Evolutionary conservation across 768 basidiomycete species (phyloP).

Genomic region (Filobasidium floriforme): DNA sequence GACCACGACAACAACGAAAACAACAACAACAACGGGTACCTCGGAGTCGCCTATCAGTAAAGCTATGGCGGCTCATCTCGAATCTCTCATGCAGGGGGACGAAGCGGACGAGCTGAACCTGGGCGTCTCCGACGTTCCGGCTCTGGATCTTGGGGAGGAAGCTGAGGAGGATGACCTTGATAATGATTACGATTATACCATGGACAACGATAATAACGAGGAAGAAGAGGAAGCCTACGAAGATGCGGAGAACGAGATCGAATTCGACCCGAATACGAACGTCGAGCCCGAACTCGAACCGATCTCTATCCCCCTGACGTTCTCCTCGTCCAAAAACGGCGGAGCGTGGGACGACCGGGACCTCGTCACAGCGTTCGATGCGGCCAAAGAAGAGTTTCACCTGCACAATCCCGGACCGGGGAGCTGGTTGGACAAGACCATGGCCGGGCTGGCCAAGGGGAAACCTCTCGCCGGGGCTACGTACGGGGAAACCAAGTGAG

Average conservation of each 20-base stretch:
- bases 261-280: too few species aligned
- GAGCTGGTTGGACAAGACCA: conserved; percentile 42
- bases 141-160: too few species aligned
- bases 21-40: background rate
- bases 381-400: conserved; percentile 41
- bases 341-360: conserved; percentile 44
- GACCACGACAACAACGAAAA: too few species aligned
- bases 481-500: conserved; percentile 29
- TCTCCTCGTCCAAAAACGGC: conserved; percentile 4
- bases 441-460: conserved; percentile 36
- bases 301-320: background rate
- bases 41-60: conserved; percentile 1
- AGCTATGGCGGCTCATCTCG: conserved; percentile 1
- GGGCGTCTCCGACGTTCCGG: background rate
- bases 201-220: background rate
- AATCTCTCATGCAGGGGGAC: conserved; percentile 1
- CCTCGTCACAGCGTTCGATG: conserved; percentile 37
- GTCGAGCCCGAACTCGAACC: background rate
- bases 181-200: too few species aligned
- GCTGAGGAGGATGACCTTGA: too few species aligned
- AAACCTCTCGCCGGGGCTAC: conserved; percentile 29
- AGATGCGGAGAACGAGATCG: background rate
- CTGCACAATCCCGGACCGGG: conserved; percentile 40
- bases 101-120: background rate
- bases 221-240: background rate